A percentile compares a stretch with the other conserved stretches of the same genome.
Evolutionary conservation across 345 rosid species (phyloP).

Genomic region (Citrus medica): DNA sequence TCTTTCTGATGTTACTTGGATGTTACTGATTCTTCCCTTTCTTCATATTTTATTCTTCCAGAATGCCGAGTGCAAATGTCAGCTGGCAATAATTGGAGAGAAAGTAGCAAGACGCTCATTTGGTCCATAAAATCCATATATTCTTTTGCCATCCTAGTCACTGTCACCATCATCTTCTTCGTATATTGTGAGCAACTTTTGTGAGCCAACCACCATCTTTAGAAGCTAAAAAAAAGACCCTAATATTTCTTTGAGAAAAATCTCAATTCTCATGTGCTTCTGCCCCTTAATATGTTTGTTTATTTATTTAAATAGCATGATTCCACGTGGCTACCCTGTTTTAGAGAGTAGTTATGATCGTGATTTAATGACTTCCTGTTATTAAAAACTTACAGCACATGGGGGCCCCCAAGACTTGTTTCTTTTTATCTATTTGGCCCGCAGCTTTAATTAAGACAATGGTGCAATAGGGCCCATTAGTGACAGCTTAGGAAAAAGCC

Average conservation of each 20-base stretch:
- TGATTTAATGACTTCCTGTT: background rate
- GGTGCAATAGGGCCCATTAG: conserved; percentile 11
- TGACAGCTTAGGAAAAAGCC: conserved; percentile 14
- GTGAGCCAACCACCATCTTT: conserved; percentile 19
- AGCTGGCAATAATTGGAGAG: conserved; percentile 2
- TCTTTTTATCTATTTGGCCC: background rate
- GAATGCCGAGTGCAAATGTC: background rate
- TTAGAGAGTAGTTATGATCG: background rate
- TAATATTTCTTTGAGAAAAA: background rate
- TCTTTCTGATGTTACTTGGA: background rate
- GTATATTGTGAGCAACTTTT: too few species aligned
- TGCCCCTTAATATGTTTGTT: background rate
- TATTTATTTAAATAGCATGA: background rate
- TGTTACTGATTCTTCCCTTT: background rate
- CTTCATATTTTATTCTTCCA: background rate
- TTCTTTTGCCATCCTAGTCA: conserved; percentile 4
- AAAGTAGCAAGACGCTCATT: background rate
- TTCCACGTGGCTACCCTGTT: conserved; percentile 13
- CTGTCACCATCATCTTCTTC: conserved; percentile 20
- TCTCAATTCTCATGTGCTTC: background rate
- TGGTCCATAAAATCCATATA: background rate
- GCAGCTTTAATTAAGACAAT: background rate
- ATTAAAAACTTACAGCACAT: background rate
- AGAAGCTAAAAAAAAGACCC: background rate
- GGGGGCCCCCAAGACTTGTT: conserved; percentile 6